These are phyloP conservation scores for Vinca minor DNA, from an alignment of 257 asterid genomes.

Conservation along the genomic window DNA sequence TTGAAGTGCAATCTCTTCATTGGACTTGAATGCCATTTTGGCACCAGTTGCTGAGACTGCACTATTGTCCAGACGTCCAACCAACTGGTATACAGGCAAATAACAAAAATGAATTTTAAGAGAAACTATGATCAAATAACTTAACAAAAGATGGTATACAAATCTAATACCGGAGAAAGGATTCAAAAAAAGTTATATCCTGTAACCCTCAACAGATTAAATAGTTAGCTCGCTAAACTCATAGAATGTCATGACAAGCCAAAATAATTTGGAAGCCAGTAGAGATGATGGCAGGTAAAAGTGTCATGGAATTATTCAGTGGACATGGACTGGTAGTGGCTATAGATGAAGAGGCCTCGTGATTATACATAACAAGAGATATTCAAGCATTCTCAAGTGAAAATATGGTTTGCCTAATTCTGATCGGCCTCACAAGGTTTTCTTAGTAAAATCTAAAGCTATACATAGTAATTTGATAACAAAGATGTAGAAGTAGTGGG, in stretches of 20 bases:
- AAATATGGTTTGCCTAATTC: background rate
- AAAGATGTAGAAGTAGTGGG: background rate
- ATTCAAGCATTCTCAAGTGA: background rate
- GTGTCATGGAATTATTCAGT: background rate
- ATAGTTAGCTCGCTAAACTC: no score
- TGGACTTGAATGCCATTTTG: conserved; percentile 87
- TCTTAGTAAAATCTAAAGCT: background rate
- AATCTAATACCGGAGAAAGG: background rate
- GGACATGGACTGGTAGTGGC: background rate
- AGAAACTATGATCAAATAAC: no score
- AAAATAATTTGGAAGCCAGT: background rate
- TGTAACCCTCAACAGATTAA: background rate
- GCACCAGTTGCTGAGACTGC: conserved; percentile 94
- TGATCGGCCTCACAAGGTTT: background rate
- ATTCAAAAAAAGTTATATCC: background rate
- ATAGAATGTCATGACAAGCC: background rate
- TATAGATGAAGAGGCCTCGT: background rate
- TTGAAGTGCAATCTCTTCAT: conserved; percentile 77
- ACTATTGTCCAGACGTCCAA: conserved; percentile 94
- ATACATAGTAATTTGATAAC: background rate
- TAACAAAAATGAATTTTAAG: background rate
- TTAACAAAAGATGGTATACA: no score
- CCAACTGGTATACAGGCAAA: conserved; percentile 45
- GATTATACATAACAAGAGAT: background rate
- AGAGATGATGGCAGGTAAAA: background rate